Percentiles rank a stretch among this genome's conserved stretches.
These are phyloP conservation scores for Nakazawaea peltata DNA, from an alignment of 805 yeast species.

Conservation along the genomic window DNA sequence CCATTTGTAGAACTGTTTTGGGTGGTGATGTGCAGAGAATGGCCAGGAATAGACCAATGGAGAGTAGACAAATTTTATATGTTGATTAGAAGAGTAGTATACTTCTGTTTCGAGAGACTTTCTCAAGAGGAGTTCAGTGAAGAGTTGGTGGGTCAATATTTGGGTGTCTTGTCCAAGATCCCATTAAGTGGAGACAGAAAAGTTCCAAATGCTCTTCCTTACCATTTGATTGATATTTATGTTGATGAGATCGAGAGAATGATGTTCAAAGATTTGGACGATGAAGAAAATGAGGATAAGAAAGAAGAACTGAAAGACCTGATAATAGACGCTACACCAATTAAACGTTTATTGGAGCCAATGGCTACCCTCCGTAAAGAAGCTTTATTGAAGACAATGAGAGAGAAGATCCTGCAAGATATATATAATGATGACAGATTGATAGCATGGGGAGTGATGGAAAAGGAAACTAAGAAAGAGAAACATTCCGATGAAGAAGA, in stretches of 20 bases:
- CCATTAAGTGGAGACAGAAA: constrained; percentile 53
- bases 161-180: constrained; percentile 31
- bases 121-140: constrained; percentile 46
- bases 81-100: constrained; percentile 69
- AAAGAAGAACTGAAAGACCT: constrained; percentile 20
- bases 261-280: constrained; percentile 40
- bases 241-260: constrained; percentile 77
- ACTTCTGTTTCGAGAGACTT: constrained; percentile 55
- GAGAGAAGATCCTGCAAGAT: constrained; percentile 57
- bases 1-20: constrained; percentile 71
- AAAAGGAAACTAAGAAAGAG: constrained; percentile 14
- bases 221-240: constrained; percentile 78
- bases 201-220: constrained; percentile 68
- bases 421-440: constrained; percentile 60
- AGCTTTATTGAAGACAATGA: constrained; percentile 53
- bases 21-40: constrained; percentile 69
- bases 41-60: constrained; percentile 78
- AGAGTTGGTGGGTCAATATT: constrained; percentile 35
- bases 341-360: constrained; percentile 49
- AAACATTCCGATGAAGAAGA: constrained; percentile 13
- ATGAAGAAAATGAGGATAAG: constrained; percentile 31
- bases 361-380: constrained; percentile 42
- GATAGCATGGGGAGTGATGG: constrained; percentile 51
- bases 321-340: constrained; percentile 40
- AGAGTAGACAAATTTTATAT: constrained; percentile 83